Evolutionary conservation across 306 rosid genomes (phyloP), one percentile per base, ranked within the genome.

Genomic region (Cyamopsis tetragonoloba): DNA sequence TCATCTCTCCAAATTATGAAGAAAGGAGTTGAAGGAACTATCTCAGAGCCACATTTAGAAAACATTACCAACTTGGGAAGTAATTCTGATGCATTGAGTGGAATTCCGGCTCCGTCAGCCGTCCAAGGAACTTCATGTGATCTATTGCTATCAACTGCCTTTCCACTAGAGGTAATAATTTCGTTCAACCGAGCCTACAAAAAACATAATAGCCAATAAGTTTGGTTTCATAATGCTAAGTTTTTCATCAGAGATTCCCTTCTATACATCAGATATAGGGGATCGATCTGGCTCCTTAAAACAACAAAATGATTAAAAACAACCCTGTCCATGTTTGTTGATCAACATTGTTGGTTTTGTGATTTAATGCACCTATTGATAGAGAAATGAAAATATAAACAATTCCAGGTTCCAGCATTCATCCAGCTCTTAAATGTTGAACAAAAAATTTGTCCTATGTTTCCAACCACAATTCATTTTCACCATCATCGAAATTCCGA

Each of bases 81-180:
- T 83, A 93, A 92, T 57, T 86, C 84, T 3, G 84, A 83, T 57
- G 95, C 90, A 90, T 93, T 75, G 54, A 86, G 69, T 27, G 97
- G 95, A 62, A 88, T 79, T 54, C 99, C 99, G 24, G 79, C 88
- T 81, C 99, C 99, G 73, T 93, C 99, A 68, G 72, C 74, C 84
- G 62, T 86, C 99, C 99, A 90, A 32, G 91, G 88, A 68, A 77
- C 78, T 80, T 87, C 81, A 24, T 64, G 20, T 42, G 87, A 73
- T 68, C 60, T 89, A 61, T 81, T 79, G 60, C 62, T 65, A 55
- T 79, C 82, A 50, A 20, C 58, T 8, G 66, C 69, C 80, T 77
- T 84, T 19, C 68, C 70, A 74, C 75, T 71, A 7, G 79, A 83
- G 68, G 87, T 88, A 32, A 93, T 80, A 61, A 85, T 88, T 74